Evolutionary conservation across 2,329 filamentous ascomycete genomes (phyloP), one percentile per base, ranked within the genome.

Genomic region (Pestalotiopsis sp.): DNA sequence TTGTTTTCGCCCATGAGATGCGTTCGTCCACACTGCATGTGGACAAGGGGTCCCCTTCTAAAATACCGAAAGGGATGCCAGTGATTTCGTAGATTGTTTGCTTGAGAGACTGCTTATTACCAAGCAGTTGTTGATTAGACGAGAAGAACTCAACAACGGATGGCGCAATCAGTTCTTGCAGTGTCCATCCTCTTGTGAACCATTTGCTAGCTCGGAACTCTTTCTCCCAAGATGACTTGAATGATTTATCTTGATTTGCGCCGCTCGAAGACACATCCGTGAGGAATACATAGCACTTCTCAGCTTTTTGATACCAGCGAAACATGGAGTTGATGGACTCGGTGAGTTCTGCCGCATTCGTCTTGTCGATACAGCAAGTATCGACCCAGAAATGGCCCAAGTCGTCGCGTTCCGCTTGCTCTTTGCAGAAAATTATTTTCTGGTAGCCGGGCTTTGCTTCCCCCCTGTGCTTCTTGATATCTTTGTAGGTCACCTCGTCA

Each of bases 121-220:
- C 76, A 12, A 79, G 70, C 5, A 38, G 61, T 25, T 36, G 41
- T 11, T 71, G 56, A 5, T 75, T 72, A 2, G 65, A 38, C 6
- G 71, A 68, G 62, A 75, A 79, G 72, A 79, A 79, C 36, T 74
- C 73, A 25, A 78, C 73, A 4, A 40, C 65, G 52, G 17, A 12
- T 3, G 77, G 78, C 4, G 75, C 77, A 27, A 68, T 45, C 4
- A 68, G 58, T 25, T 68, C 59, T n/a, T 68, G 66, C 23, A 68
- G 14, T 25, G 66, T 68, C 66, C 66, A 68, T n/a, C 66, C 66
- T 17, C 66, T 36, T 2, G 2, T 52, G 14, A 64, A 49, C 61
- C 61, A 64, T 13, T 20, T 64, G 38, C 61, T 64, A 1, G 12
- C 12, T 12, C 17, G 38, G 23, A 64, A 52, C 12, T 23, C 23